phyloP scores from a whole-genome alignment of 1,284 basidiomycete genomes.

The Boletellus dicymbophilus region DNA sequence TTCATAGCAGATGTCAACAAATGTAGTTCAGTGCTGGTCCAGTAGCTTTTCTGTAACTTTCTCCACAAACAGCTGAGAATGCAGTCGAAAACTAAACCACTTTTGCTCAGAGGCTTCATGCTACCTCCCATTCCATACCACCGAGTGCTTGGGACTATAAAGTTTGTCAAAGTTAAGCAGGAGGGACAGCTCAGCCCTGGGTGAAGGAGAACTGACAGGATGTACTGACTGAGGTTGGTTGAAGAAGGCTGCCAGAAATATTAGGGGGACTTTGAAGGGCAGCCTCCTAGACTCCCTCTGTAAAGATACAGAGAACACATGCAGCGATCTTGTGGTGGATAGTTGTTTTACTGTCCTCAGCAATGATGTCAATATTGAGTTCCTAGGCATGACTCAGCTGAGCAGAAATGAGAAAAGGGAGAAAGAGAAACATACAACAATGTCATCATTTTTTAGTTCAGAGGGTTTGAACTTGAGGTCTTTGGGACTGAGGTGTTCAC shows the following conservation, averaged over 20 bases:
- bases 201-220: conserved; percentile 38
- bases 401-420: neutral
- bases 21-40: conserved; percentile 90
- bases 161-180: conserved; percentile 52
- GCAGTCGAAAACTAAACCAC: conserved; percentile 81
- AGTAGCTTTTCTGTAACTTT: conserved; percentile 92
- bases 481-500: conserved; percentile 89
- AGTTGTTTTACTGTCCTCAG: conserved; percentile 98
- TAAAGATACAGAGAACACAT: conserved; percentile 88
- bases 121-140: conserved; percentile 74
- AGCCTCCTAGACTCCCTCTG: conserved; percentile 74
- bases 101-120: conserved; percentile 71
- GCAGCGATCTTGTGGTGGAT: conserved; percentile 99
- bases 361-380: conserved; percentile 99
- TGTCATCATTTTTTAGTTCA: conserved; percentile 94
- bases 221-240: conserved; percentile 31
- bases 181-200: conserved; percentile 33
- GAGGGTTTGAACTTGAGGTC: conserved; percentile 92
- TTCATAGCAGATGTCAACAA: conserved; percentile 81
- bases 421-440: conserved; percentile 64
- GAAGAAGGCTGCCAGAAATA: conserved; percentile 25
- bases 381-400: conserved; percentile 56
- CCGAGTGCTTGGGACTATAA: conserved; percentile 61
- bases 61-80: conserved; percentile 80
- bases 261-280: conserved; percentile 57